Evolutionary conservation across 2,329 filamentous ascomycete genomes (phyloP).

Genomic region (Botrytis squamosa): DNA sequence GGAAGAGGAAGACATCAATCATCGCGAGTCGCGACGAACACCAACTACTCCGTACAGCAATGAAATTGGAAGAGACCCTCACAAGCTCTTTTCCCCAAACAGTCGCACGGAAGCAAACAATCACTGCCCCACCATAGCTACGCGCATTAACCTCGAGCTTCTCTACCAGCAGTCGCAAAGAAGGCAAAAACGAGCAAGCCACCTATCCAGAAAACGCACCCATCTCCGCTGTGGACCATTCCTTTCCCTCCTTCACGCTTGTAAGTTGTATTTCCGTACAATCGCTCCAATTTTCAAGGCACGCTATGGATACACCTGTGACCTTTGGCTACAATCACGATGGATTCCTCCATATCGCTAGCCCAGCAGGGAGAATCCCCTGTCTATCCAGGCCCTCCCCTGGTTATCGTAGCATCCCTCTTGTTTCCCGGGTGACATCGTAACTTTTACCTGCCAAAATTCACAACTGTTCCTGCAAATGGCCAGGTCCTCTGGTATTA

Average conservation of each 20-base stretch:
- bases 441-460: not conserved
- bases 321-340: not conserved
- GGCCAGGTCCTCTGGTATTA: not conserved
- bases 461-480: not conserved
- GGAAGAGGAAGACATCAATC: not conserved
- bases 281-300: slow-evolving; percentile 10
- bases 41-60: not conserved
- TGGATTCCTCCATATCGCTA: not conserved
- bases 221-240: slow-evolving; percentile 5
- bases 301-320: not conserved
- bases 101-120: not conserved
- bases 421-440: slow-evolving; percentile 4
- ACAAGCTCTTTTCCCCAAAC: slow-evolving; percentile 7
- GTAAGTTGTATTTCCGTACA: not conserved
- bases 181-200: not conserved
- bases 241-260: not conserved
- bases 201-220: not conserved
- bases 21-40: not conserved
- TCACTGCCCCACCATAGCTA: slow-evolving; percentile 1
- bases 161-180: not conserved
- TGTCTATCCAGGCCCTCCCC: not conserved
- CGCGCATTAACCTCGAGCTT: slow-evolving; percentile 1
- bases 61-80: not conserved
- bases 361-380: not conserved
- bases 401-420: not conserved